Conservation (phyloP, 1,139 yeast genomes). For the Eremothecium cymbalariae region DNA sequence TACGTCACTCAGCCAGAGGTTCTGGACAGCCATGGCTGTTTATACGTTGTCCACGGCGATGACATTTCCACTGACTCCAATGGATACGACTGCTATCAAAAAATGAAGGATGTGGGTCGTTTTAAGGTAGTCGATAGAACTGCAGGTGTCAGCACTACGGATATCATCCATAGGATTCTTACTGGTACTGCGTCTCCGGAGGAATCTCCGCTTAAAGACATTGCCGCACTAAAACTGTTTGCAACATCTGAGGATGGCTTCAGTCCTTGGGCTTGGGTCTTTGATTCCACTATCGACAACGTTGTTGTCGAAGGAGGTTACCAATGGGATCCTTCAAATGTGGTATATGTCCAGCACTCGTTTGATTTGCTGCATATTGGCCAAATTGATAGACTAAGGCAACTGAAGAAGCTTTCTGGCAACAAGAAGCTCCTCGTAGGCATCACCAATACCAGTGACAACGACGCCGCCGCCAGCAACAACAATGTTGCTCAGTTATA, state of each 20-base stretch:
- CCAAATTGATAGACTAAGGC: slow-evolving; percentile 53
- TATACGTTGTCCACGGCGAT: slow-evolving; percentile 94
- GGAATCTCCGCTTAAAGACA: slow-evolving; percentile 18
- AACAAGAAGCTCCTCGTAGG: slow-evolving; percentile 56
- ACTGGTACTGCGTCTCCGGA: slow-evolving; percentile 32
- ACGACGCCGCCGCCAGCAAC: slow-evolving; percentile 38
- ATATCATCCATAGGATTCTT: slow-evolving; percentile 86
- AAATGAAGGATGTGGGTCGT: slow-evolving; percentile 75
- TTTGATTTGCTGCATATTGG: slow-evolving; percentile 93
- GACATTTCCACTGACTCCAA: slow-evolving; percentile 94
- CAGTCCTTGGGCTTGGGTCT: slow-evolving; percentile 55
- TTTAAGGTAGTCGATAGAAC: slow-evolving; percentile 87
- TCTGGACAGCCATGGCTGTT: slow-evolving; percentile 67
- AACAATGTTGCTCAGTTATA: slow-evolving; percentile 59
- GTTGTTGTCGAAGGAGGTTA: slow-evolving; percentile 31
- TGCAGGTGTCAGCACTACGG: slow-evolving; percentile 90
- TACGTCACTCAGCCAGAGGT: slow-evolving; percentile 87
- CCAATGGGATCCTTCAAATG: slow-evolving; percentile 20
- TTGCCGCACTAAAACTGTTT: slow-evolving; percentile 43
- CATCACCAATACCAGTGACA: slow-evolving; percentile 55
- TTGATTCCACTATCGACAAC: slow-evolving; percentile 19
- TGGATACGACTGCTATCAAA: slow-evolving; percentile 86
- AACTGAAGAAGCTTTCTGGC: slow-evolving; percentile 31
- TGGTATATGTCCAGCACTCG: slow-evolving; percentile 70
- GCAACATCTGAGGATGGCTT: slow-evolving; percentile 64